Percentiles rank a stretch among this genome's conserved stretches.
phyloP scores from a whole-genome alignment of 1,284 basidiomycete genomes.

The Malassezia yamatoensis region DNA sequence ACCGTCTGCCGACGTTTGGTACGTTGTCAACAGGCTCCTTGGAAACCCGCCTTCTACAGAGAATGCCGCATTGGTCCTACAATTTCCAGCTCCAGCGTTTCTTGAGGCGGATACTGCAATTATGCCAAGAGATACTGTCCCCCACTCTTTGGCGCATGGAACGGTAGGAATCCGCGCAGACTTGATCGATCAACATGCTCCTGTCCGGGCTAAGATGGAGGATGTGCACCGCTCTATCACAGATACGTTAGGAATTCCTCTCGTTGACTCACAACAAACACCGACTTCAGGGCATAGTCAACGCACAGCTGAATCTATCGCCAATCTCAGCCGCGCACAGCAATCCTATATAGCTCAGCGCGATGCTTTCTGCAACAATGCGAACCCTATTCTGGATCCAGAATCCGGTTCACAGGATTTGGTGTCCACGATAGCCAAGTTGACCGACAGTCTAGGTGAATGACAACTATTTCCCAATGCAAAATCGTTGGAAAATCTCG shows the following conservation, averaged over 20 bases:
- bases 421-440: no score
- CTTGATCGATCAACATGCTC: background rate
- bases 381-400: no score
- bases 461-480: conserved; percentile 27
- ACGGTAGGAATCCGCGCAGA: background rate
- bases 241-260: background rate
- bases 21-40: background rate
- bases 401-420: no score
- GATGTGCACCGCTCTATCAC: background rate
- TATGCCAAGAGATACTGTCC: background rate
- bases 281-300: background rate
- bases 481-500: conserved; percentile 60
- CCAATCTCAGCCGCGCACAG: background rate
- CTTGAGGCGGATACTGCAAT: conserved; percentile 4
- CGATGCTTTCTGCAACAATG: no score
- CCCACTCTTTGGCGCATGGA: background rate
- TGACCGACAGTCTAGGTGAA: no score
- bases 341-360: no score
- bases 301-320: background rate
- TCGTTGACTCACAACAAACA: background rate
- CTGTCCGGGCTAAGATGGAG: background rate
- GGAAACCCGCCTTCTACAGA: background rate
- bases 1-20: conserved; percentile 13
- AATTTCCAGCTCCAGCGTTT: background rate
- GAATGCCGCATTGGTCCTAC: background rate